Evolutionary conservation across 768 basidiomycete species (phyloP).

Genomic region (Termitomyces titanicus): DNA sequence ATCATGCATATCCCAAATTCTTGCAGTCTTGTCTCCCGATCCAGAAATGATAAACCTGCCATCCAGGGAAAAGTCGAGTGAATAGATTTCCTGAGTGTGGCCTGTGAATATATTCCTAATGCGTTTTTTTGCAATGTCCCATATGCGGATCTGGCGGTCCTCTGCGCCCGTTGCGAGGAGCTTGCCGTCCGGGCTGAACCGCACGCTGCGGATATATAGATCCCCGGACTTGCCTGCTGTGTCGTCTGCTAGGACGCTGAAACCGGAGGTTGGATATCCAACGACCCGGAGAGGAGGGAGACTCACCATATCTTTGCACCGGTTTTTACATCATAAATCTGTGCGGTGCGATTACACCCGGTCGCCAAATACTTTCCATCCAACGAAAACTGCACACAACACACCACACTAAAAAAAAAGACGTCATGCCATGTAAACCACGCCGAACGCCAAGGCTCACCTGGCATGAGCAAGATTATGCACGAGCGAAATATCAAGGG

Average conservation of each 20-base stretch:
- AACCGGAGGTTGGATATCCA: no score
- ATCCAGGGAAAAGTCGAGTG: conserved; percentile 84
- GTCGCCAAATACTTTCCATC: conserved; percentile 93
- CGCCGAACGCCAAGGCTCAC: no score
- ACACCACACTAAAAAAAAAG: conserved; percentile 45
- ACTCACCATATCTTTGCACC: conserved; percentile 80
- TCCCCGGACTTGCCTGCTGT: conserved; percentile 48
- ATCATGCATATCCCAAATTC: conserved; percentile 43
- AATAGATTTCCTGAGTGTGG: conserved; percentile 92
- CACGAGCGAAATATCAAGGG: conserved; percentile 73
- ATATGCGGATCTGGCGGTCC: conserved; percentile 90
- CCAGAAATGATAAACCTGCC: conserved; percentile 86
- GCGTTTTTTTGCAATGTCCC: conserved; percentile 81
- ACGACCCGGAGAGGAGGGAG: no score
- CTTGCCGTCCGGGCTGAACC: conserved; percentile 90
- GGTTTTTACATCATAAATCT: conserved; percentile 91
- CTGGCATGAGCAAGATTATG: conserved; percentile 88
- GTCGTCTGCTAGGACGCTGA: conserved; percentile 28
- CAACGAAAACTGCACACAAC: conserved; percentile 92
- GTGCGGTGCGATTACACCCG: conserved; percentile 95
- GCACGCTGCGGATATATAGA: conserved; percentile 60
- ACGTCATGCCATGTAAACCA: no score
- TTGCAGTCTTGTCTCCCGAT: conserved; percentile 63
- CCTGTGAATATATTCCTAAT: conserved; percentile 82
- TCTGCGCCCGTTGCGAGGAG: conserved; percentile 93